phyloP scores from a whole-genome alignment of 495 filamentous ascomycete species.

The Rostrohypoxylon terebratum region DNA sequence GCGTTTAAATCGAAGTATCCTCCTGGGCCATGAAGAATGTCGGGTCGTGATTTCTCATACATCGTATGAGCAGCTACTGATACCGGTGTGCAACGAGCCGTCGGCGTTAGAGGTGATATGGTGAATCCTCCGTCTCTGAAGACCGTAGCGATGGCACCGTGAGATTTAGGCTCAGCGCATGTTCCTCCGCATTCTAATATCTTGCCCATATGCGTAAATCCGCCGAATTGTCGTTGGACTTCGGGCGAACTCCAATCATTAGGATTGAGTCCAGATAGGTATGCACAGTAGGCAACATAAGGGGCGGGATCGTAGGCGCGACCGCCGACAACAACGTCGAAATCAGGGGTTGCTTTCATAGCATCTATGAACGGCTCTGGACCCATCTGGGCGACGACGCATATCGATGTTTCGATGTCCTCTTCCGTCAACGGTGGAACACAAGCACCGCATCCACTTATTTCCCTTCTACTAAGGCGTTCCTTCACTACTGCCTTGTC shows the following conservation, averaged over 20 bases:
- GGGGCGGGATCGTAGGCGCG: conserved; percentile 64
- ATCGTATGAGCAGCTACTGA: conserved; percentile 64
- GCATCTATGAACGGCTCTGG: conserved; percentile 55
- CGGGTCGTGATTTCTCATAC: conserved; percentile 64
- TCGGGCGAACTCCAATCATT: conserved; percentile 26
- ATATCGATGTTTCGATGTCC: conserved; percentile 51
- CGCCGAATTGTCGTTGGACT: conserved; percentile 45
- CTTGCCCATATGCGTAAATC: conserved; percentile 64
- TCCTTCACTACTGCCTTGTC: conserved; percentile 49
- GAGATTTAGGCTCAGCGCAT: conserved; percentile 62
- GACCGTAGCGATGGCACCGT: conserved; percentile 52
- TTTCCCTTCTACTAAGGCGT: conserved; percentile 36
- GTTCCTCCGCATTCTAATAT: conserved; percentile 64
- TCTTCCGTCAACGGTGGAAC: conserved; percentile 55
- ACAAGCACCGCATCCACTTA: conserved; percentile 46
- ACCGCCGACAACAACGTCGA: conserved; percentile 60
- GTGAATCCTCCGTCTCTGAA: conserved; percentile 58
- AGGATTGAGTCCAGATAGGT: conserved; percentile 27
- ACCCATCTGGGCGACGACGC: conserved; percentile 55
- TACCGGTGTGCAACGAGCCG: conserved; percentile 55
- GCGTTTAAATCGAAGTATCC: conserved; percentile 56
- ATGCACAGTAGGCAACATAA: conserved; percentile 58
- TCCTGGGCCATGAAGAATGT: conserved; percentile 60
- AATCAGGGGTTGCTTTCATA: conserved; percentile 55
- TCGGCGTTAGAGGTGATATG: conserved; percentile 51